Conservation (phyloP, 2,329 filamentous ascomycete species). For the Penicillium decumbens region DNA sequence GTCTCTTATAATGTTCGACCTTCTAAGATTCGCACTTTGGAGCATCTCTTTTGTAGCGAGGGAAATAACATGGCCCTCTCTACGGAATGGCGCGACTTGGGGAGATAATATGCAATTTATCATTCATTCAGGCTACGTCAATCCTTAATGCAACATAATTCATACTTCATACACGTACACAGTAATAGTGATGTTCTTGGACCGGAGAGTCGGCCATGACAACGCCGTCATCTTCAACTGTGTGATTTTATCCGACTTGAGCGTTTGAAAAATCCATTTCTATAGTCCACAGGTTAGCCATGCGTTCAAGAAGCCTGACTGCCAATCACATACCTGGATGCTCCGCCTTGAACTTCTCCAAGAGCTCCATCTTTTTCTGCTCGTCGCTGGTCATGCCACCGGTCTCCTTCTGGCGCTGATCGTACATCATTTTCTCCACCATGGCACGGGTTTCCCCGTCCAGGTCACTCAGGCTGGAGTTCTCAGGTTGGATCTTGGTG, state of each 20-base stretch:
- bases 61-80: too few species aligned
- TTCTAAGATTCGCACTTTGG: too few species aligned
- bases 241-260: conserved; percentile 49
- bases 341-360: conserved; percentile 86
- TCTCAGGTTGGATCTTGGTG: conserved; percentile 89
- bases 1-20: too few species aligned
- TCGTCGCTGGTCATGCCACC: conserved; percentile 88
- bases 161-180: conserved; percentile 23
- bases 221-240: neutral
- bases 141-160: conserved; percentile 11
- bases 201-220: neutral
- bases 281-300: conserved; percentile 15
- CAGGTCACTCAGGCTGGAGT: conserved; percentile 82
- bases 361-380: conserved; percentile 86
- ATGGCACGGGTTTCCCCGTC: conserved; percentile 92
- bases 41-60: too few species aligned
- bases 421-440: conserved; percentile 99
- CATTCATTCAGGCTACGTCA: conserved; percentile 12
- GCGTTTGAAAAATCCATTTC: conserved; percentile 67
- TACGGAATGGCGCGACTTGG: too few species aligned
- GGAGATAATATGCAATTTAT: conserved; percentile 9
- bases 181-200: neutral
- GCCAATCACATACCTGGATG: conserved; percentile 49
- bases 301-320: neutral
- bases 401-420: conserved; percentile 93